These are phyloP conservation scores for Nevesoporus exiguus DNA, from an alignment of 768 basidiomycete species.

Conservation along the genomic window DNA sequence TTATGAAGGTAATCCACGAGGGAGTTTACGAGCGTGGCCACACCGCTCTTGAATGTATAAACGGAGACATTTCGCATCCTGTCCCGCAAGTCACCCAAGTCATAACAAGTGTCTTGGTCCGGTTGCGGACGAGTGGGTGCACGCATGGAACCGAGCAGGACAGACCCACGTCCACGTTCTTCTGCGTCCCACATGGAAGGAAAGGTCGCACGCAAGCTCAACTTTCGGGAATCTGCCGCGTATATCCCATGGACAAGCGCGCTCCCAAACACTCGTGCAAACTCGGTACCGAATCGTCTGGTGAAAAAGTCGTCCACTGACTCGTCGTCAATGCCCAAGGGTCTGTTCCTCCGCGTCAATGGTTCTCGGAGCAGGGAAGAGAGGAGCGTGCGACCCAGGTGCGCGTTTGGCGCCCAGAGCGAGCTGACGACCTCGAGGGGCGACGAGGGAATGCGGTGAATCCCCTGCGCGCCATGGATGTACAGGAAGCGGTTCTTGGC, in stretches of 20 bases:
- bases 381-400: slow-evolving; percentile 45
- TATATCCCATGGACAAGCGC: slow-evolving; percentile 93
- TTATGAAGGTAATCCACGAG: slow-evolving; percentile 46
- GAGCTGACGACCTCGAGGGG: slow-evolving; percentile 36
- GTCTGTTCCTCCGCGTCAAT: slow-evolving; percentile 45
- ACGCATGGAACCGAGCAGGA: slow-evolving; percentile 56
- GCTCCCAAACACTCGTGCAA: slow-evolving; percentile 74
- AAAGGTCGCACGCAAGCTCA: slow-evolving; percentile 79
- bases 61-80: slow-evolving; percentile 63
- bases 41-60: slow-evolving; percentile 78
- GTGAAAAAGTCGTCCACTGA: slow-evolving; percentile 75
- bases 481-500: slow-evolving; percentile 77
- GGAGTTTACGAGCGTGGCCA: slow-evolving; percentile 60
- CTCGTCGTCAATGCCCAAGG: slow-evolving; percentile 56
- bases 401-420: slow-evolving; percentile 28
- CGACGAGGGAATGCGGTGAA: slow-evolving; percentile 50
- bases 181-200: slow-evolving; percentile 70
- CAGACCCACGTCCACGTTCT: slow-evolving; percentile 62
- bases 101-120: slow-evolving; percentile 32
- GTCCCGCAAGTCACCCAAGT: slow-evolving; percentile 46
- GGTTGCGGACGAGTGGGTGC: slow-evolving; percentile 11
- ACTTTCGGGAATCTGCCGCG: slow-evolving; percentile 71
- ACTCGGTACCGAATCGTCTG: slow-evolving; percentile 64
- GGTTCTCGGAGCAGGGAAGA: slow-evolving; percentile 57
- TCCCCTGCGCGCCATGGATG: slow-evolving; percentile 47